A percentile compares a stretch with the other conserved stretches of the same genome.
phyloP scores from a whole-genome alignment of 2,329 filamentous ascomycete species.

The Seiridium cupressi region DNA sequence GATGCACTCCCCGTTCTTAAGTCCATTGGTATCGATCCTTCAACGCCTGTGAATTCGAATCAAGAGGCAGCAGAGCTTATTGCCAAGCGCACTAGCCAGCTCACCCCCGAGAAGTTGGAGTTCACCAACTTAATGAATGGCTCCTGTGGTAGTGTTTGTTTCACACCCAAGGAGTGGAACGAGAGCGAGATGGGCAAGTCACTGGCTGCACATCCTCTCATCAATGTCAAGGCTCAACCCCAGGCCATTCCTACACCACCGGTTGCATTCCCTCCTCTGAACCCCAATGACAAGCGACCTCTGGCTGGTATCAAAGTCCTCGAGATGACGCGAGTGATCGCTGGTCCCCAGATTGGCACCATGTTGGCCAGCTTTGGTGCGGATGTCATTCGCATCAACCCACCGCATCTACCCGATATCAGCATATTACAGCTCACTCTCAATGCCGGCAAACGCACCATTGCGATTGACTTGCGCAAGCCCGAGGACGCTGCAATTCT shows the following conservation, averaged over 20 bases:
- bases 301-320: slow-evolving; percentile 48
- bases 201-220: slow-evolving; percentile 37
- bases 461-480: slow-evolving; percentile 44
- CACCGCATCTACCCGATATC: slow-evolving; percentile 39
- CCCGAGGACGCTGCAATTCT: slow-evolving; percentile 36
- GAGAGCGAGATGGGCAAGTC: slow-evolving; percentile 40
- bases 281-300: slow-evolving; percentile 26
- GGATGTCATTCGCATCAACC: slow-evolving; percentile 44
- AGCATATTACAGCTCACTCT: slow-evolving; percentile 36
- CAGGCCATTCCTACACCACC: slow-evolving; percentile 32
- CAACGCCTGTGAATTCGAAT: slow-evolving; percentile 14
- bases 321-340: slow-evolving; percentile 47
- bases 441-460: slow-evolving; percentile 45
- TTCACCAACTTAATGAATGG: slow-evolving; percentile 38
- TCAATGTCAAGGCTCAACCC: slow-evolving; percentile 35
- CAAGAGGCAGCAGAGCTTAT: slow-evolving; percentile 31
- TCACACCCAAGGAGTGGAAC: slow-evolving; percentile 41
- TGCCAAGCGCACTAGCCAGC: slow-evolving; percentile 27
- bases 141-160: slow-evolving; percentile 41
- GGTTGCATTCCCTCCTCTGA: slow-evolving; percentile 28
- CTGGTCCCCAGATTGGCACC: slow-evolving; percentile 42
- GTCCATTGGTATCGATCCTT: slow-evolving; percentile 42
- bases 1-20: slow-evolving; percentile 39
- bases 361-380: slow-evolving; percentile 42
- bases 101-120: slow-evolving; percentile 38